phyloP scores from a whole-genome alignment of 139 green algal genomes.

The Tetraselmis chui region DNA sequence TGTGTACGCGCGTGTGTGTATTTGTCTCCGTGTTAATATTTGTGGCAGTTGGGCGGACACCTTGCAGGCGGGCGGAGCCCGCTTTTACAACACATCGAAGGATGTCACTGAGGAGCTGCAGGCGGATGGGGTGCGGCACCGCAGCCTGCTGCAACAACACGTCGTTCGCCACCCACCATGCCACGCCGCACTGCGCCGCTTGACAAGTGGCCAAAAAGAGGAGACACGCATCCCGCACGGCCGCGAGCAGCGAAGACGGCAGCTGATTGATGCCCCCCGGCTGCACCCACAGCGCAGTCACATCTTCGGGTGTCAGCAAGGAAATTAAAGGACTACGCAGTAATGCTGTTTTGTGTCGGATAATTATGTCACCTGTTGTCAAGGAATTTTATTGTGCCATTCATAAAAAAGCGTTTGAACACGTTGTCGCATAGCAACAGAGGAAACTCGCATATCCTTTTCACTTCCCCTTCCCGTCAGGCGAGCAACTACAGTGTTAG shows the following conservation, averaged over 20 bases:
- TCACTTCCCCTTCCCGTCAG: no score
- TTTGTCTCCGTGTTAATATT: no score
- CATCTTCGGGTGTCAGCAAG: background rate
- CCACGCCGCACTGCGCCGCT: background rate
- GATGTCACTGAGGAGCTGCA: background rate
- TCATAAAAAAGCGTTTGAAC: no score
- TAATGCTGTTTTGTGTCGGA: no score
- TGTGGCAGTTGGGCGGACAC: no score
- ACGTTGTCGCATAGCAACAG: no score
- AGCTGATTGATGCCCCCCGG: background rate
- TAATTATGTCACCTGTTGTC: no score
- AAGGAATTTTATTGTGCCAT: no score
- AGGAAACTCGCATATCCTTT: no score
- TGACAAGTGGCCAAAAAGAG: background rate
- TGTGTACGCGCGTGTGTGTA: no score
- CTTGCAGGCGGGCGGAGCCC: background rate
- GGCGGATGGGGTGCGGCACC: background rate
- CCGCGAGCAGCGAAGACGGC: background rate
- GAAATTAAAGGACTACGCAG: no score
- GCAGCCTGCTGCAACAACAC: background rate
- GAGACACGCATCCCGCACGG: background rate
- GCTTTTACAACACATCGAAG: background rate
- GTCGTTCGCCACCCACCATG: background rate
- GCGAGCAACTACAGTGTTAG: no score
- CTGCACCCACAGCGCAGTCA: background rate